A percentile compares a stretch with the other conserved stretches of the same genome.
These are phyloP conservation scores for Stachybotrys elegans DNA, from an alignment of 2,329 filamentous ascomycete species.

Conservation along the genomic window DNA sequence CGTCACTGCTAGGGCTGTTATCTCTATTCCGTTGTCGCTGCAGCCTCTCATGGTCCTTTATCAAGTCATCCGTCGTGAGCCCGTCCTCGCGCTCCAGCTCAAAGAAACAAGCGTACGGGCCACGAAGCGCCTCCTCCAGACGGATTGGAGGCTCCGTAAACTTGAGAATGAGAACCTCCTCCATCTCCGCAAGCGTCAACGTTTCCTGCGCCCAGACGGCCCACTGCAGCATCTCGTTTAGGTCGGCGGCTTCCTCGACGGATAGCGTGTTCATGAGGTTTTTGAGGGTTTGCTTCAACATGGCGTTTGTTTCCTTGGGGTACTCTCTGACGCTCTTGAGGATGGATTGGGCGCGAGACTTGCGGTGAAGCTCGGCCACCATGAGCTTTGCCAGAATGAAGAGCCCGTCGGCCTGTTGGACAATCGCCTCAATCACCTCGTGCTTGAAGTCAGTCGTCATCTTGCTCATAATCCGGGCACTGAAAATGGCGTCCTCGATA, in stretches of 20 bases:
- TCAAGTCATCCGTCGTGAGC: constrained; percentile 34
- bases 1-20: neutral
- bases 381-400: constrained; percentile 47
- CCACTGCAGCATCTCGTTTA: constrained; percentile 44
- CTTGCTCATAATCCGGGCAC: constrained; percentile 30
- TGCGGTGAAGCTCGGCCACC: constrained; percentile 41
- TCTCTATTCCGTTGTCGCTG: constrained; percentile 13
- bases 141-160: constrained; percentile 35
- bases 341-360: constrained; percentile 38
- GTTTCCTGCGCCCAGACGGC: constrained; percentile 38
- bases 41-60: constrained; percentile 29
- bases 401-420: constrained; percentile 37
- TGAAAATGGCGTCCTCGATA: constrained; percentile 34
- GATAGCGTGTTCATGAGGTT: constrained; percentile 35
- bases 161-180: constrained; percentile 35
- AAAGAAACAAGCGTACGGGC: constrained; percentile 42
- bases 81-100: constrained; percentile 39
- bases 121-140: constrained; percentile 36
- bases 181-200: constrained; percentile 37
- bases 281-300: constrained; percentile 34
- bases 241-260: constrained; percentile 30
- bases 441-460: constrained; percentile 26
- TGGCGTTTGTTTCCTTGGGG: constrained; percentile 37
- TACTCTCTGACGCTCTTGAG: constrained; percentile 38
- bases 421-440: constrained; percentile 33